Conservation (phyloP, 805 yeast genomes). For the Trichomonascus vanleenenianus region DNA sequence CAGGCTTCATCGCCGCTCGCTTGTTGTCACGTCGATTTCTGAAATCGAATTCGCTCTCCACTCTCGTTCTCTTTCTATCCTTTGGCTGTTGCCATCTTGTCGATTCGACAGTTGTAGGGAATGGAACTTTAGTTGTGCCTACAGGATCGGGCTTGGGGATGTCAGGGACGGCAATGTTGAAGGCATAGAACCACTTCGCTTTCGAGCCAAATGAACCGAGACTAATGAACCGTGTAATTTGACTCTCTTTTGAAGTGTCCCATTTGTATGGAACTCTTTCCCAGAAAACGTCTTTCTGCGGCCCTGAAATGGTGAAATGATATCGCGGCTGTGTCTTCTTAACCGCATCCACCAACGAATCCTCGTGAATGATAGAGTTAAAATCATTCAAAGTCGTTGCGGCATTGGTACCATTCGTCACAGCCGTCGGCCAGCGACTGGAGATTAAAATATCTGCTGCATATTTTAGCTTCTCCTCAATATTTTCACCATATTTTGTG, state of each 20-base stretch:
- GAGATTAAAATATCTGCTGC: constrained; percentile 49
- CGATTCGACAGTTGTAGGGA: not conserved
- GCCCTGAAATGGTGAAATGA: constrained; percentile 46
- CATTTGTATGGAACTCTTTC: constrained; percentile 52
- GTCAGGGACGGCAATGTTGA: constrained; percentile 29
- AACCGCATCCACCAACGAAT: constrained; percentile 38
- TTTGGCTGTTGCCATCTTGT: not conserved
- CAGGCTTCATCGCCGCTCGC: constrained; percentile 16
- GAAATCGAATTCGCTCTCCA: too few species aligned
- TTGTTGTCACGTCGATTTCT: not conserved
- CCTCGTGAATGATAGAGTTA: constrained; percentile 5
- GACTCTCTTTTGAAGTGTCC: constrained; percentile 24
- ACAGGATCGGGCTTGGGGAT: not conserved
- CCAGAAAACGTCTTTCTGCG: constrained; percentile 37
- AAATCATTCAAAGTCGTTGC: constrained; percentile 34
- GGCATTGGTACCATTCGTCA: constrained; percentile 36
- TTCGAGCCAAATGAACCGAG: constrained; percentile 49
- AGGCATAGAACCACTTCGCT: constrained; percentile 72
- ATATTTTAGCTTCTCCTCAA: constrained; percentile 9
- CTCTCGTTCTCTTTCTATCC: not conserved
- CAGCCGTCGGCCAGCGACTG: constrained; percentile 50
- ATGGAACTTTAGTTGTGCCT: not conserved
- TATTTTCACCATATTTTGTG: not conserved
- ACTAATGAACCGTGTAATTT: constrained; percentile 53
- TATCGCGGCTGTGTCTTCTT: constrained; percentile 49